Base-by-base conservation (phyloP, 2,329 filamentous ascomycete genomes). In the Fusarium sp. region DNA sequence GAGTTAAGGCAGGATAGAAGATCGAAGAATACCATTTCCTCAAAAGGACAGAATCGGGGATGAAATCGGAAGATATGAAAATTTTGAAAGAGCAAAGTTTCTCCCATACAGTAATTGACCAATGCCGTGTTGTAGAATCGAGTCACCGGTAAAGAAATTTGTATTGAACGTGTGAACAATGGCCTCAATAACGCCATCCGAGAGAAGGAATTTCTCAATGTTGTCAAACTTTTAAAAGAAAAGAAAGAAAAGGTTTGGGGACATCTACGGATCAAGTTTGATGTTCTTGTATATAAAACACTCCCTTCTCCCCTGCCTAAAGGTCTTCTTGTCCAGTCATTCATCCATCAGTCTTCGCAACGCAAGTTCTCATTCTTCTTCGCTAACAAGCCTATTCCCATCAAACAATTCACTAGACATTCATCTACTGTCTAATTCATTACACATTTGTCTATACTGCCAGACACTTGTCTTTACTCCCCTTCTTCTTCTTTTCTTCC, bases 41-140 rank as follows among this genome's bases (percentile, higher is more conserved):
- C 18, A 37, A 37, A n/a, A 12, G 34, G 18, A 3, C 9, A n/a
- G 10, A n/a, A 4, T 10, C 6, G 16, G 34, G 32, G 16, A 4
- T 9, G 16, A 6, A 7, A 3, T 5, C 1, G 16, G 16, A 4
- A 2, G 4, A 7, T 0, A 18, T n/a, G 34, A 12, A 37, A 37
- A 37, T 37, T 4, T 3, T n/a, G 7, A 37, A n/a, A 3, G 18
- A 37, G 1, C 3, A 37, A n/a, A 37, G 10, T 16, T 11, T 10
- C 5, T 11, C 16, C 5, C 9, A 12, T 13, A 11, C 10, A 37
- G 34, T 4, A 10, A 37, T n/a, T 7, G 10, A n/a, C 34, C 10
- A n/a, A n/a, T 37, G 10, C 18, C 5, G 5, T 37, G 10, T 37
- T 37, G 11, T 12, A 2, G 5, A 12, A 12, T 7, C 7, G 18